Percentiles rank a stretch among this genome's conserved stretches.
Evolutionary conservation across 176 grass and related monocot genomes (phyloP).

Genomic region (Musa beccarii): DNA sequence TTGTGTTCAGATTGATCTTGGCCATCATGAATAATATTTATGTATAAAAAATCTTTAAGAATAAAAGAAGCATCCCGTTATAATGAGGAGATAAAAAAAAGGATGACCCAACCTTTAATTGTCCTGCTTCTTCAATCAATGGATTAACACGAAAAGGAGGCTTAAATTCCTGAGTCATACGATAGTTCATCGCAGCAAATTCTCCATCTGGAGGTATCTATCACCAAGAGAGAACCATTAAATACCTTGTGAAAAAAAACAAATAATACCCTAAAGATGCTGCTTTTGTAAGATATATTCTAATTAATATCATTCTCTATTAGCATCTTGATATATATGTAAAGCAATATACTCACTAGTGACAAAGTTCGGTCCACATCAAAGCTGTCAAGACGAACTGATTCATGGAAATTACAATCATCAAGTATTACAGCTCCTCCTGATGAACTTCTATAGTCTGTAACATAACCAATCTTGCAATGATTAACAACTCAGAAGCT

Average conservation of each 20-base stretch:
- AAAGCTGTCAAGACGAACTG: slow-evolving; percentile 94
- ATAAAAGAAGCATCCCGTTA: background rate
- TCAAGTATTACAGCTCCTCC: slow-evolving; percentile 71
- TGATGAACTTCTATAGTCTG: slow-evolving; percentile 92
- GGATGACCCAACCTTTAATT: slow-evolving; percentile 43
- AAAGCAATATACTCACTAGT: slow-evolving; percentile 49
- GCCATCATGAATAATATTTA: background rate
- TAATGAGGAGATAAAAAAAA: background rate
- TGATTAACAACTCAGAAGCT: background rate
- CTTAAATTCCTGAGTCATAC: slow-evolving; percentile 97
- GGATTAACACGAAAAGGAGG: slow-evolving; percentile 73
- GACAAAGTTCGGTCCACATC: slow-evolving; percentile 80
- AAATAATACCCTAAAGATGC: too few relatives aligned
- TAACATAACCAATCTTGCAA: background rate
- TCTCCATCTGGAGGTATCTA: slow-evolving; percentile 97
- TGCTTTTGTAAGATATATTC: too few relatives aligned
- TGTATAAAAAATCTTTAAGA: background rate
- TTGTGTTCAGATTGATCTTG: background rate
- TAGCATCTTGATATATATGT: too few relatives aligned
- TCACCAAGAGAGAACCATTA: slow-evolving; percentile 20
- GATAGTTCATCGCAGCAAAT: slow-evolving; percentile 97
- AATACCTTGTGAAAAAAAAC: too few relatives aligned
- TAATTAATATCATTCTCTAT: too few relatives aligned
- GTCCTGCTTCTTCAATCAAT: slow-evolving; percentile 93
- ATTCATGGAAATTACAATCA: slow-evolving; percentile 99